Conservation (phyloP, 164 flowering plant genomes). For the Piper betle region DNA sequence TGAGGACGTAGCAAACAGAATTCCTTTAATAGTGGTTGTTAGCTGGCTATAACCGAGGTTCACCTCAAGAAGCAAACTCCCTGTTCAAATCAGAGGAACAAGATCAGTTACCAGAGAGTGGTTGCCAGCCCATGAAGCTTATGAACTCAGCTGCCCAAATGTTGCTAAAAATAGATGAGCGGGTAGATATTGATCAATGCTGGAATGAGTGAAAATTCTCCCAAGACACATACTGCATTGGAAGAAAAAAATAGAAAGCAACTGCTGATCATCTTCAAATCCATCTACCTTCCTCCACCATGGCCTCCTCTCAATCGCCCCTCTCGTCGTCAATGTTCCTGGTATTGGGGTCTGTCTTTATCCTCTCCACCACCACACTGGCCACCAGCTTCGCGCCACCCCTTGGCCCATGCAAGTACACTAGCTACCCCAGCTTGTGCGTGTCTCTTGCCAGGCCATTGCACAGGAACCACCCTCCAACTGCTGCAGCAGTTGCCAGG, state of each 20-base stretch:
- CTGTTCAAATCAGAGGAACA: neutral
- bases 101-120: neutral
- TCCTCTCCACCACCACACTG: neutral
- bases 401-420: neutral
- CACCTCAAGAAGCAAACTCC: neutral
- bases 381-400: neutral
- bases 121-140: neutral
- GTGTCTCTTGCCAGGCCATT: neutral
- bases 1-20: neutral
- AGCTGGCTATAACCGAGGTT: neutral
- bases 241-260: neutral
- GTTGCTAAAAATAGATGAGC: neutral
- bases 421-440: constrained; percentile 11
- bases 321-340: neutral
- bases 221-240: neutral
- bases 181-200: neutral
- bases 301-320: neutral
- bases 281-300: neutral
- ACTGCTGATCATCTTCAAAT: neutral
- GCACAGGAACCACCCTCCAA: neutral
- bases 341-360: neutral
- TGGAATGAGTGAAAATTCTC: neutral
- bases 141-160: neutral
- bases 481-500: neutral
- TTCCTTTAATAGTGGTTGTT: neutral